Conservation (phyloP, 129 eudicot species). For the Cynara cardunculus region DNA sequence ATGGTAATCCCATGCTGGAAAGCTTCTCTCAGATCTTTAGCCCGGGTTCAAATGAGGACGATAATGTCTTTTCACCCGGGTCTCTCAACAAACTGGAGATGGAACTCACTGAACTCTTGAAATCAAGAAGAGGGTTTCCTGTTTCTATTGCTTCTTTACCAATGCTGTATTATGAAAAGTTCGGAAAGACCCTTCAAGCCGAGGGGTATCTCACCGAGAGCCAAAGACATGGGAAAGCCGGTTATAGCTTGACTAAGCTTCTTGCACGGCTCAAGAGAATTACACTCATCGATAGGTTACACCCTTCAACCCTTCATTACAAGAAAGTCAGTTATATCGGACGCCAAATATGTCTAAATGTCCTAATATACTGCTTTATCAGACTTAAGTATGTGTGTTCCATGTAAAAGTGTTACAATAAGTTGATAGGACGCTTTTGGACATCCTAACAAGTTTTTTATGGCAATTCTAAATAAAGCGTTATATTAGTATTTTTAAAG, state of each 20-base stretch:
- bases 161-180: constrained; percentile 47
- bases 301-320: neutral
- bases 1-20: constrained; percentile 31
- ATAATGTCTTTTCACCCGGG: constrained; percentile 36
- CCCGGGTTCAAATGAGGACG: constrained; percentile 33
- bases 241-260: constrained; percentile 87
- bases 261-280: constrained; percentile 75
- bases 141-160: constrained; percentile 62
- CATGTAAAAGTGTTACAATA: neutral
- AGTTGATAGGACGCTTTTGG: neutral
- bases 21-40: constrained; percentile 24
- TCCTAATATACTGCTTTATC: neutral
- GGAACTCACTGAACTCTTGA: constrained; percentile 56
- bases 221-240: constrained; percentile 90
- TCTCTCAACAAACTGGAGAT: constrained; percentile 57
- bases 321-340: neutral
- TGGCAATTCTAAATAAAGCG: neutral
- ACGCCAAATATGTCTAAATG: neutral
- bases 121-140: constrained; percentile 51
- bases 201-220: constrained; percentile 95
- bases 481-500: neutral
- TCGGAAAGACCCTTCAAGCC: constrained; percentile 58
- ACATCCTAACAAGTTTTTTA: too few species aligned
- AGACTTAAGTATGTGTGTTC: neutral
- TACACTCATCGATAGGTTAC: constrained; percentile 70